These are phyloP conservation scores for Cytidiella melzeri DNA, from an alignment of 768 basidiomycete species.

Conservation along the genomic window DNA sequence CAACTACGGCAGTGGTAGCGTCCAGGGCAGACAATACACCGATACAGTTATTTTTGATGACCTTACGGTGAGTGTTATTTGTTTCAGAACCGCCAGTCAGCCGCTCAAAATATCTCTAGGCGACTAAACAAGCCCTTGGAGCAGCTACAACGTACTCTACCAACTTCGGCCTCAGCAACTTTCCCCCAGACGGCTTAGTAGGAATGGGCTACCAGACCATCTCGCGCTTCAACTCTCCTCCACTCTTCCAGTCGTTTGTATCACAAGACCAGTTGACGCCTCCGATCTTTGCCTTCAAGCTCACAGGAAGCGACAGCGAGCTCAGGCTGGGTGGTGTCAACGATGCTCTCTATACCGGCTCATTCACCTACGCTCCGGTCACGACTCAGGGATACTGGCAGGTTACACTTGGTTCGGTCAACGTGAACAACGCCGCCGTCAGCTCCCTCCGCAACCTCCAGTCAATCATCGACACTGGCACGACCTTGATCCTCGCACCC, in stretches of 20 bases:
- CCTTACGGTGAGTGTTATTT: slow-evolving; percentile 27
- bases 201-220: slow-evolving; percentile 28
- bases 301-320: slow-evolving; percentile 28
- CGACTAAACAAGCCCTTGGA: slow-evolving; percentile 17
- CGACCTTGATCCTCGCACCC: slow-evolving; percentile 28
- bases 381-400: slow-evolving; percentile 33
- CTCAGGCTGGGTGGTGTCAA: slow-evolving; percentile 37
- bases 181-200: slow-evolving; percentile 21
- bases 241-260: slow-evolving; percentile 27
- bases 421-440: slow-evolving; percentile 17
- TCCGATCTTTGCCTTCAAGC: slow-evolving; percentile 32
- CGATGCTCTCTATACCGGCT: slow-evolving; percentile 30
- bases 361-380: slow-evolving; percentile 28
- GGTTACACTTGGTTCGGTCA: slow-evolving; percentile 26
- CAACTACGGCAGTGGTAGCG: slow-evolving; percentile 45
- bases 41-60: slow-evolving; percentile 42
- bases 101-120: slow-evolving; percentile 4
- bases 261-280: slow-evolving; percentile 15
- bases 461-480: slow-evolving; percentile 33
- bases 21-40: slow-evolving; percentile 37
- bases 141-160: slow-evolving; percentile 18
- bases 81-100: background rate
- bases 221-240: slow-evolving; percentile 19
- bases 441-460: slow-evolving; percentile 8
- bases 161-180: slow-evolving; percentile 11